Evolutionary conservation across 1,139 yeast species (phyloP), one percentile per base, ranked within the genome.

Genomic region (Pneumocystis carinii): DNA sequence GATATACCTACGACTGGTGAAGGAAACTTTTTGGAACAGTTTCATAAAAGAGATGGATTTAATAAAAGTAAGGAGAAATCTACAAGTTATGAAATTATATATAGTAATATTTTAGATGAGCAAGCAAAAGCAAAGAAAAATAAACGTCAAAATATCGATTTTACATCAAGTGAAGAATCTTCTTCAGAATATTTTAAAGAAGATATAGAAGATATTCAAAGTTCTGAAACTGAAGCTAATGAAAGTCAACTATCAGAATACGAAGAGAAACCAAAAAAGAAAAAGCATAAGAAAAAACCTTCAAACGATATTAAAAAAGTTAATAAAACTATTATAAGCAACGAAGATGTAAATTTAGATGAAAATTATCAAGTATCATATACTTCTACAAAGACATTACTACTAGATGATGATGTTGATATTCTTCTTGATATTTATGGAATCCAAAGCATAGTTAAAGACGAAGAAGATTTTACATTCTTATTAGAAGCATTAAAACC

Each of bases 401-500:
- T 56, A 35, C 24, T 24, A n/a, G 59, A 56, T n/a, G 84, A 81
- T 63, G 69, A 70, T 19, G 68, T 73, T 2, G 69, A 71, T 3
- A 67, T 72, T 1, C 71, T 76, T 8, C 71, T 80, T 36, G 83
- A 82, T 62, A 70, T 88, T 59, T 77, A 76, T 17, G 77, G 77
- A 12, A 69, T 88, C 2, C 87, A 85, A 68, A 71, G 74, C 2
- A 66, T 82, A 0, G 74, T 90, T 29, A 82, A 82, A 69, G 96
- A 90, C 70, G 82, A 81, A 0, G 96, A 90, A 72, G 97, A 90
- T 73, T 75, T 84, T 65, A 72, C 71, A 37, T 71, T 85, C 24
- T 77, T 87, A 24, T 76, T 77, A 64, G 77, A 79, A 65, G 75
- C 81, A 0, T 72, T 69, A 35, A 70, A 68, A 15, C 73, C 72